Percentiles rank a stretch among this genome's conserved stretches.
These are phyloP conservation scores for Dictyostelium citrinum DNA, from an alignment of 78 protist genomes.

Conservation along the genomic window DNA sequence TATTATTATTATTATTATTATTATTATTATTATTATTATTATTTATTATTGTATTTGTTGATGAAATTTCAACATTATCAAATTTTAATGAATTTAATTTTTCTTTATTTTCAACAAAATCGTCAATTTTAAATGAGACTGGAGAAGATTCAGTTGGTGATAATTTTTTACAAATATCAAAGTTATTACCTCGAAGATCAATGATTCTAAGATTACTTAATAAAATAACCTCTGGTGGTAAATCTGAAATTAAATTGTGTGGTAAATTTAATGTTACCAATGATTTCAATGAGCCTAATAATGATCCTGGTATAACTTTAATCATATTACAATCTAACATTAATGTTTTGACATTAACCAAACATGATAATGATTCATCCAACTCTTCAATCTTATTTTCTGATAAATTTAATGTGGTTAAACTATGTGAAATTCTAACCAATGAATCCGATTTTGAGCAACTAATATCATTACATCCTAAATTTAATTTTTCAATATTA, in stretches of 20 bases:
- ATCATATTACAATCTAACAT: slow-evolving; percentile 31
- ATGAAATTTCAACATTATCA: neutral
- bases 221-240: slow-evolving; percentile 17
- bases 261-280: slow-evolving; percentile 29
- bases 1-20: neutral
- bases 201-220: neutral
- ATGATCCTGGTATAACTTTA: neutral
- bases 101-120: slow-evolving; percentile 33
- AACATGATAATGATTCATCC: slow-evolving; percentile 5
- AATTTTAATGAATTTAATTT: neutral
- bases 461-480: slow-evolving; percentile 27
- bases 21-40: neutral
- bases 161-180: neutral
- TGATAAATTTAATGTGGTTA: slow-evolving; percentile 21
- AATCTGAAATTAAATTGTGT: slow-evolving; percentile 3
- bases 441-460: neutral
- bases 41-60: neutral
- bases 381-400: slow-evolving; percentile 27
- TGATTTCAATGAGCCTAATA: slow-evolving; percentile 2
- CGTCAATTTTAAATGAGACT: neutral
- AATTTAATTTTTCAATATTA: slow-evolving; percentile 17
- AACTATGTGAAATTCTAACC: neutral
- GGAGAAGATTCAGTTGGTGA: neutral
- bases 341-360: neutral
- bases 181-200: slow-evolving; percentile 44